These are phyloP conservation scores for Arthrobotrys megalospora DNA, from an alignment of 2,329 filamentous ascomycete species.

Conservation along the genomic window DNA sequence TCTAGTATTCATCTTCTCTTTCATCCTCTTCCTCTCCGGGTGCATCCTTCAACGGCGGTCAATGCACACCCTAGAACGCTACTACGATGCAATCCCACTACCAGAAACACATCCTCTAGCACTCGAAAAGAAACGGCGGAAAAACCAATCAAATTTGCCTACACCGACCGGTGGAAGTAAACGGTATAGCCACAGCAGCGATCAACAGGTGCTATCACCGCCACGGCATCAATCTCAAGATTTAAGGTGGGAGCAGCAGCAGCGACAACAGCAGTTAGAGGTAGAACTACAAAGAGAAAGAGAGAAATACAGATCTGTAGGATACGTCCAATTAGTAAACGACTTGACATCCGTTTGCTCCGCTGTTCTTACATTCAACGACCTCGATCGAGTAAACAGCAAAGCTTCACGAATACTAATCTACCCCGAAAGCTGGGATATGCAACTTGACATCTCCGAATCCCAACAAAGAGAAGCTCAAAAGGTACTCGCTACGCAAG, in stretches of 20 bases:
- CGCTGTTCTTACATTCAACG: slow-evolving; percentile 61
- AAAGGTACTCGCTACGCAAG: slow-evolving; percentile 11
- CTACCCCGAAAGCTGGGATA: slow-evolving; percentile 62
- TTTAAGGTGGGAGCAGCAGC: slow-evolving; percentile 9
- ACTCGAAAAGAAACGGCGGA: slow-evolving; percentile 47
- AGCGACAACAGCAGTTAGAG: slow-evolving; percentile 5
- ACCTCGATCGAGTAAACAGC: slow-evolving; percentile 59
- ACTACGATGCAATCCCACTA: slow-evolving; percentile 47
- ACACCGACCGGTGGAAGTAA: not conserved
- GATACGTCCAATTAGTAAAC: slow-evolving; percentile 61
- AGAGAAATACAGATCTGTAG: slow-evolving; percentile 28
- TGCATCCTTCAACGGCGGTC: slow-evolving; percentile 63
- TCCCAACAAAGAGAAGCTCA: slow-evolving; percentile 26
- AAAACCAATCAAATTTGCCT: not conserved
- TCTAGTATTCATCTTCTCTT: slow-evolving; percentile 63
- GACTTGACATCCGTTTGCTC: slow-evolving; percentile 59
- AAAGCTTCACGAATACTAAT: slow-evolving; percentile 60
- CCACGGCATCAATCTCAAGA: not conserved
- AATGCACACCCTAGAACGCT: slow-evolving; percentile 60
- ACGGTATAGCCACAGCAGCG: not conserved
- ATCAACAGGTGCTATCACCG: slow-evolving; percentile 30
- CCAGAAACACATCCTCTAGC: slow-evolving; percentile 49
- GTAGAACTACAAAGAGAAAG: slow-evolving; percentile 10
- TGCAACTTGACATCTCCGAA: slow-evolving; percentile 49
- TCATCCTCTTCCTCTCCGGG: slow-evolving; percentile 64